Evolutionary conservation across 257 asterid species (phyloP), one percentile per base, ranked within the genome.

Genomic region (Gentiana macrophylla): DNA sequence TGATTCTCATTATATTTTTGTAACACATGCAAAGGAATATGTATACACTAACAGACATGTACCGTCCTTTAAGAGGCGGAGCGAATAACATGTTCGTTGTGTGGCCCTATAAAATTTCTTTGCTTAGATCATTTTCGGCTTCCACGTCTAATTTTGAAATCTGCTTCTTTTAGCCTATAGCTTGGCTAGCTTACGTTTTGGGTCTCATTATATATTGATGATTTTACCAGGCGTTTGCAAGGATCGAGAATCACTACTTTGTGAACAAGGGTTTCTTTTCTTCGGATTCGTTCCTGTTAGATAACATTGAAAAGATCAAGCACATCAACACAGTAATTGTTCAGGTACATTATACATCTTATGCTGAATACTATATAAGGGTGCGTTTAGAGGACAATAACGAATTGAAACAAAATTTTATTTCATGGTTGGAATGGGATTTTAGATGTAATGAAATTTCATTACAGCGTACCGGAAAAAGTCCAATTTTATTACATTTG

Each of bases 171-270:
- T 45, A 4, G 46, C 46, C 24, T 7, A 6, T 47, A 37, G 10
- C 49, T n/a, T 47, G 60, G 35, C 37, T 55, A 57, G 34, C 51
- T 49, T 51, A 34, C 8, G 41, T 35, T 43, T 34, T 9, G 34
- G 24, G 10, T 37, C 43, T 49, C 46, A 54, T 41, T 49, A 32
- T 15, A 15, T 59, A 60, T 35, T 62, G 63, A 37, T 76, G 49
- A 61, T 62, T 44, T 37, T 24, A 71, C 57, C 82, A 87, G 98
- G 98, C 98, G 61, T 91, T 91, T 73, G 96, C 96, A 46, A 79
- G 98, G 90, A 87, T 91, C 72, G 98, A 91, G 84, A 91, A 87
- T 70, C 96, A 91, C 80, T 91, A 87, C 80, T 91, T 91, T 61
- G 76, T 83, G 78, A 91, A 87, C 84, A 81, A 72, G 72, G 98